These are phyloP conservation scores for Dicorynia guianensis DNA, from an alignment of 306 rosid species.

Conservation along the genomic window DNA sequence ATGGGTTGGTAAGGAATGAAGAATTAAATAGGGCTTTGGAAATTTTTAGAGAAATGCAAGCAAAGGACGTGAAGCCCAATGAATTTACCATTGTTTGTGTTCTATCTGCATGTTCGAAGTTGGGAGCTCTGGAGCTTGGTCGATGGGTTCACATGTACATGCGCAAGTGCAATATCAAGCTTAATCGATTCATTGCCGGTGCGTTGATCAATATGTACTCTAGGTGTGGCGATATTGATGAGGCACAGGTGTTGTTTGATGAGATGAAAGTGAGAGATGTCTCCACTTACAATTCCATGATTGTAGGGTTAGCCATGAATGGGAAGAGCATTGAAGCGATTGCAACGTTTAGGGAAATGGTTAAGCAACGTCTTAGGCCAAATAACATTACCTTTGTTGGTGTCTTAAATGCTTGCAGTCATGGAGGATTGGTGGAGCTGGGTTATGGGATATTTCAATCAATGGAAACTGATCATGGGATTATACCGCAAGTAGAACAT, in stretches of 20 bases:
- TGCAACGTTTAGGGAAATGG: conserved; percentile 49
- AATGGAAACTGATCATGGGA: conserved; percentile 47
- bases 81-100: conserved; percentile 46
- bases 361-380: conserved; percentile 38
- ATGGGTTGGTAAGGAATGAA: conserved; percentile 46
- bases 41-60: conserved; percentile 45
- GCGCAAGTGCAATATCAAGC: conserved; percentile 38
- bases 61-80: conserved; percentile 42
- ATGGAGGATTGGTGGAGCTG: conserved; percentile 59
- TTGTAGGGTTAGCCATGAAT: conserved; percentile 57
- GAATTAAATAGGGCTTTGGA: conserved; percentile 46
- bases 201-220: conserved; percentile 60
- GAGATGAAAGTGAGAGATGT: conserved; percentile 46
- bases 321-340: conserved; percentile 53
- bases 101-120: conserved; percentile 46
- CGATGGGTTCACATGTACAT: conserved; percentile 42
- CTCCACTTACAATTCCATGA: conserved; percentile 57
- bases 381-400: conserved; percentile 53
- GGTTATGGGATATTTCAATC: conserved; percentile 54
- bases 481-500: conserved; percentile 55
- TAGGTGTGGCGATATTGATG: conserved; percentile 55
- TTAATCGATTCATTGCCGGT: conserved; percentile 45
- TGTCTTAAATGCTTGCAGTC: conserved; percentile 58
- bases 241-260: conserved; percentile 41
- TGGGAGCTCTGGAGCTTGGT: conserved; percentile 59